A percentile compares a stretch with the other conserved stretches of the same genome.
phyloP scores from a whole-genome alignment of 2,329 filamentous ascomycete genomes.

The Fusarium acutatum region DNA sequence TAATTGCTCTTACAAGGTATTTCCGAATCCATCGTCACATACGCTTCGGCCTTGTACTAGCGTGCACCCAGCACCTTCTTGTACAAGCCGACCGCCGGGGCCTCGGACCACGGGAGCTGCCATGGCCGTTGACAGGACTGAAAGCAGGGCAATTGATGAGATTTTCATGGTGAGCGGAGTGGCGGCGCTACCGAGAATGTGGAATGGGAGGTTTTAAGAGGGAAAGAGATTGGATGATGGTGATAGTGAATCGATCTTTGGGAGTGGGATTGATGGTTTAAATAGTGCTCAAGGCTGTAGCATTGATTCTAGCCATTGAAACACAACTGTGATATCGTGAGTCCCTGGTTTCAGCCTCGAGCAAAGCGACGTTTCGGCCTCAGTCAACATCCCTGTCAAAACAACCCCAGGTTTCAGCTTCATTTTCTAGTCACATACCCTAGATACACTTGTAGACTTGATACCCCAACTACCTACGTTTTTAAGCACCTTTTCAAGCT shows the following conservation, averaged over 20 bases:
- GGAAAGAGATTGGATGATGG: neutral
- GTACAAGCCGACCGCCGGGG: constrained; percentile 4
- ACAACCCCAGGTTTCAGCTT: neutral
- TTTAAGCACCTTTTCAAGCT: neutral
- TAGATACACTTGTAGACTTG: too few relatives aligned
- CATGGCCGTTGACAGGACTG: neutral
- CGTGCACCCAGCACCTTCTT: neutral
- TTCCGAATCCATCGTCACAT: constrained; percentile 13
- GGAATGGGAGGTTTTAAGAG: fast-evolving
- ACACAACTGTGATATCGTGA: neutral
- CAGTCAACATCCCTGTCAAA: neutral
- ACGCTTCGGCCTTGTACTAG: constrained; percentile 11
- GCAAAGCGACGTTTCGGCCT: neutral
- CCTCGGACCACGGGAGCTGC: neutral
- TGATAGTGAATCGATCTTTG: fast-evolving
- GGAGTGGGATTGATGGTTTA: fast-evolving
- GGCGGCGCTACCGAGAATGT: neutral
- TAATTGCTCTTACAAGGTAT: constrained; percentile 7
- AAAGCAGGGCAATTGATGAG: neutral
- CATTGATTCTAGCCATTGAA: fast-evolving
- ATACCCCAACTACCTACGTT: too few relatives aligned
- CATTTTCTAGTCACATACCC: neutral
- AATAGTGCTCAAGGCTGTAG: neutral
- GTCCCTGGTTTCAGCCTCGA: neutral
- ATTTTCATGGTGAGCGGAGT: neutral